Conservation (phyloP, 1,284 basidiomycete genomes). For the Ceratorhiza oryzae-sativae region DNA sequence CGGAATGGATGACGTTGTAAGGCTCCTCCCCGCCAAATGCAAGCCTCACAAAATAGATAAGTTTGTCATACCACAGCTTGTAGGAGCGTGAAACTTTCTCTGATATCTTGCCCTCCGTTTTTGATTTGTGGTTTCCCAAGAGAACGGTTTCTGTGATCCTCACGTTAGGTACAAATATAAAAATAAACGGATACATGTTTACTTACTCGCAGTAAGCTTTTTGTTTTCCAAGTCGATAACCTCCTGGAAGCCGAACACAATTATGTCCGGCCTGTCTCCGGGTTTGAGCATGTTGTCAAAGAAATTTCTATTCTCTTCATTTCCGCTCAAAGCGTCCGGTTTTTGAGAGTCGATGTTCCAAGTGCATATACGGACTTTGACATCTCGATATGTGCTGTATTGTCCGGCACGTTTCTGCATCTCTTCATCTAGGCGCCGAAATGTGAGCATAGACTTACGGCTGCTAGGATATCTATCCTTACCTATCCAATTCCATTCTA, state of each 20-base stretch:
- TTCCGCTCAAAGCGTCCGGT: constrained; percentile 73
- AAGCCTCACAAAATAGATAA: constrained; percentile 73
- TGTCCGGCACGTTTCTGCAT: constrained; percentile 75
- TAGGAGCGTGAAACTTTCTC: constrained; percentile 86
- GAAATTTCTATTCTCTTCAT: constrained; percentile 72
- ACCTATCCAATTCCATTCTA: constrained; percentile 88
- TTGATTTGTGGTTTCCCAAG: constrained; percentile 72
- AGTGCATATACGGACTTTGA: constrained; percentile 83
- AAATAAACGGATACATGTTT: neutral
- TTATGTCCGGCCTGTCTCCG: constrained; percentile 82
- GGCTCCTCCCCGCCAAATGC: constrained; percentile 71
- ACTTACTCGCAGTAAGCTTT: constrained; percentile 82
- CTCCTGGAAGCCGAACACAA: constrained; percentile 95
- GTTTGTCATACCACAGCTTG: constrained; percentile 84
- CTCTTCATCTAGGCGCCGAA: constrained; percentile 64
- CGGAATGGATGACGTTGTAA: constrained; percentile 83
- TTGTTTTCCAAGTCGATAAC: constrained; percentile 92
- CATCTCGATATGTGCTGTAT: constrained; percentile 80
- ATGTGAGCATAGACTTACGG: constrained; percentile 24
- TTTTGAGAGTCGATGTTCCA: constrained; percentile 95
- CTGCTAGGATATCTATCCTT: constrained; percentile 48
- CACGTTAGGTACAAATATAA: constrained; percentile 9
- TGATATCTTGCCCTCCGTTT: constrained; percentile 60
- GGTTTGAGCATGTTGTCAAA: constrained; percentile 73
- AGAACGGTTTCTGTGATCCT: constrained; percentile 69